Evolutionary conservation across 2,329 filamentous ascomycete species (phyloP), one percentile per base, ranked within the genome.

Genomic region (Ophiostoma himal-ulmi): DNA sequence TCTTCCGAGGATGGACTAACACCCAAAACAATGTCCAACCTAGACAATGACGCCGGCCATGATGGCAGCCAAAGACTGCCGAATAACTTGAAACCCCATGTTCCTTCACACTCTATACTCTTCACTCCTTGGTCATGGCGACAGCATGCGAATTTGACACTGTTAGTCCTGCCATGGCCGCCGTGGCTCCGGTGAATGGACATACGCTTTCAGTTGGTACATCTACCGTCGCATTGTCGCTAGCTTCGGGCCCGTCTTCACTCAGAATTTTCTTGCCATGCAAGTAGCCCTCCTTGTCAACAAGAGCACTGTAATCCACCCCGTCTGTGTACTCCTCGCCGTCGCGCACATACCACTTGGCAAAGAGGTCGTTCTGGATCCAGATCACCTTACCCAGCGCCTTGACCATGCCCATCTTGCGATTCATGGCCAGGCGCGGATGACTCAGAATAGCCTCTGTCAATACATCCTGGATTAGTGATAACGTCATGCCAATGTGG

Each of bases 361-460:
- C 90, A 78, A 94, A 91, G 39, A 94, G 83, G 78, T 94, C 91
- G 77, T 94, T 94, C 79, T 94, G 92, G 74, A 94, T 93, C 91
- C 91, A 94, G 74, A 94, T 89, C 36, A 94, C 88, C 78, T 95
- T 94, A 73, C 88, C 88, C 30, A 94, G 82, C 0, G 92, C 91
- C 77, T 90, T 91, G 66, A 94, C 84, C 5, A 94, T 84, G 30
- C 86, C 89, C 22, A 90, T 88, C 80, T 94, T 94, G 79, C 86
- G 85, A 71, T 84, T 82, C 75, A 91, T 83, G 52, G 85, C 83
- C 52, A 95, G 82, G 2, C 85, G 85, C 0, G 90, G 90, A 75
- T 93, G 85, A 3, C 85, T 89, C 68, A 94, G 84, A 68, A 94
- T 88, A 20, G 91, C 91, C 77, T 93, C 91, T 34, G 86, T 89